Percentiles rank a stretch among this genome's conserved stretches.
phyloP scores from a whole-genome alignment of 306 rosid genomes.

The Dalbergia oliveri region DNA sequence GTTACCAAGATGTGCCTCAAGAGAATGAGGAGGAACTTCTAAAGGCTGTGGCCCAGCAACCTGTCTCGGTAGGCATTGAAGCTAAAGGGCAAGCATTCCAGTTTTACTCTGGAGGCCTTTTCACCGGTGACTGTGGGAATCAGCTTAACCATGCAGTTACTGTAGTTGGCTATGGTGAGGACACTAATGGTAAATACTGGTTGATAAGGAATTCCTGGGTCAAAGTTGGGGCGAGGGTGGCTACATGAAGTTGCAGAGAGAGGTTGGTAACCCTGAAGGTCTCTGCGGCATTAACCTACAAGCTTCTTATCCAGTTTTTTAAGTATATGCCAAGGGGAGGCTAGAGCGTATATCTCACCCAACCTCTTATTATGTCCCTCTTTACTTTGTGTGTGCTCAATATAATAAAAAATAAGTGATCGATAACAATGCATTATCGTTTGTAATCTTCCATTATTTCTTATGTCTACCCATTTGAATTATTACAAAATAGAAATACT shows the following conservation, averaged over 20 bases:
- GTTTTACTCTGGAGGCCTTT: constrained; percentile 14
- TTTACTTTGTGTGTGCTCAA: too few relatives aligned
- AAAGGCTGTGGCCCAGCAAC: constrained; percentile 38
- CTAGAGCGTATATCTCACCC: too few relatives aligned
- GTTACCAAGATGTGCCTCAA: not conserved
- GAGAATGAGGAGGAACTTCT: constrained; percentile 26
- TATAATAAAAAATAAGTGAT: too few relatives aligned
- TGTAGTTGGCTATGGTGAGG: constrained; percentile 38
- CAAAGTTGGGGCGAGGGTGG: constrained; percentile 48
- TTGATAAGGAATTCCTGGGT: constrained; percentile 38
- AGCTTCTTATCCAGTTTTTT: not conserved
- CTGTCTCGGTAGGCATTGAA: constrained; percentile 6
- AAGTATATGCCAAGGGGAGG: too few relatives aligned
- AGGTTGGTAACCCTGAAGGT: not conserved
- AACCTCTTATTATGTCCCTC: too few relatives aligned
- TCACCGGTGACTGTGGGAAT: not conserved
- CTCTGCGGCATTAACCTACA: constrained; percentile 1
- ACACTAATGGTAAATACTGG: constrained; percentile 38
- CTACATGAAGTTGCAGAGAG: constrained; percentile 42
- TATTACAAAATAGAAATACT: too few relatives aligned
- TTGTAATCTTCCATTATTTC: too few relatives aligned
- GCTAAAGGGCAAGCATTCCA: not conserved
- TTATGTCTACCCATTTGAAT: too few relatives aligned
- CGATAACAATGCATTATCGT: too few relatives aligned
- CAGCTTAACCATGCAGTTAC: constrained; percentile 21